phyloP scores from a whole-genome alignment of 2,329 filamentous ascomycete species.

The Pleurostoma richardsiae region DNA sequence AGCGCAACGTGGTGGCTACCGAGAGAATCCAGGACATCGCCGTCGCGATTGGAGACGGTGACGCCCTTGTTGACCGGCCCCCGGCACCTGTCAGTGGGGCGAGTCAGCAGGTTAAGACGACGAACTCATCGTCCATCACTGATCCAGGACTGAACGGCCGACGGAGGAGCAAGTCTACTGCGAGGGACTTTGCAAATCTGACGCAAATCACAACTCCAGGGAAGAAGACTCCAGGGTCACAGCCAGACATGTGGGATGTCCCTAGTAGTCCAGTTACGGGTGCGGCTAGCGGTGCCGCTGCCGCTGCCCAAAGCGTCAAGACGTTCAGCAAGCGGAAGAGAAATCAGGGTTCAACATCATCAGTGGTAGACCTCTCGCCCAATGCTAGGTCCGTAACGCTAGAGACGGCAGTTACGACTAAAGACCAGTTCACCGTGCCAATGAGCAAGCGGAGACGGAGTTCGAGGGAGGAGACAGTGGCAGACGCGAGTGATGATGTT shows the following conservation, averaged over 20 bases:
- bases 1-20: slow-evolving; percentile 24
- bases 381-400: no score
- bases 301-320: neutral
- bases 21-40: slow-evolving; percentile 3
- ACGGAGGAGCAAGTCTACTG: slow-evolving; percentile 5
- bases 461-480: neutral
- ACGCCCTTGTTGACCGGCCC: no score
- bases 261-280: slow-evolving; percentile 33
- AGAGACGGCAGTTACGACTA: no score
- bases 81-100: no score
- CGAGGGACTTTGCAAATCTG: slow-evolving; percentile 14
- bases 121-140: slow-evolving; percentile 15
- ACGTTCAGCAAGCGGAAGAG: slow-evolving; percentile 13
- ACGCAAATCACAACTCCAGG: slow-evolving; percentile 27
- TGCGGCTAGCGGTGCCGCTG: neutral
- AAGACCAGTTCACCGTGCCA: no score
- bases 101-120: slow-evolving; percentile 1
- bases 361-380: no score
- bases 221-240: slow-evolving; percentile 11
- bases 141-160: slow-evolving; percentile 14
- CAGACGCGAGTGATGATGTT: slow-evolving; percentile 10
- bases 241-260: slow-evolving; percentile 35
- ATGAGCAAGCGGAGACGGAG: slow-evolving; percentile 1
- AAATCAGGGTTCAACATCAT: neutral
- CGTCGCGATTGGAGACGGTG: neutral